Evolutionary conservation across 768 basidiomycete genomes (phyloP).

Genomic region (Phylloporus sp.): DNA sequence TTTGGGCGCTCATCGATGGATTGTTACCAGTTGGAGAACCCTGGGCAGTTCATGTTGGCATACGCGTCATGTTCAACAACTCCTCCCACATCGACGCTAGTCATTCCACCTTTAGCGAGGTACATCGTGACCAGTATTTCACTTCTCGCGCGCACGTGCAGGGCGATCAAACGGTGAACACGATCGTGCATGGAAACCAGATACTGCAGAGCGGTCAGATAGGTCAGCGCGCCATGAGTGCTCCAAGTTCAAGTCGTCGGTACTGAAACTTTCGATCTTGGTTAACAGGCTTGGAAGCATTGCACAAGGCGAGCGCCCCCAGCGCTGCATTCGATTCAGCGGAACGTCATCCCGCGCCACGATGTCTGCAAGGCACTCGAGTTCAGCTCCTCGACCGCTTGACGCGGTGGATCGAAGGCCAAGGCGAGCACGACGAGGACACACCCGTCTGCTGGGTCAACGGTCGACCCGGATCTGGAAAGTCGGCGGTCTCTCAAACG

Average conservation of each 20-base stretch:
- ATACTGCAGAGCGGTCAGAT: conserved; percentile 4
- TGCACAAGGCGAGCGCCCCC: conserved; percentile 9
- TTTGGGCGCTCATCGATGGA: neutral
- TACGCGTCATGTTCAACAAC: conserved; percentile 18
- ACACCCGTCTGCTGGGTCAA: conserved; percentile 19
- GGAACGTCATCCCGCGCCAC: conserved; percentile 5
- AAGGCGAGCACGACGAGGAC: neutral
- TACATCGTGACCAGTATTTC: conserved; percentile 12
- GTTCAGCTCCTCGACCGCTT: conserved; percentile 8
- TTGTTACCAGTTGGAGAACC: neutral
- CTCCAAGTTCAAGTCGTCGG: neutral
- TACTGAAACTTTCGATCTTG: neutral
- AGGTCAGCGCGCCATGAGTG: neutral
- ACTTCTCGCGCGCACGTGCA: conserved; percentile 3
- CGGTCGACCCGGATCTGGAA: conserved; percentile 16
- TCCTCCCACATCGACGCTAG: conserved; percentile 13
- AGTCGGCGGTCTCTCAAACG: conserved; percentile 24
- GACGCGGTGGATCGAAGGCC: conserved; percentile 6
- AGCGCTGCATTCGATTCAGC: conserved; percentile 13
- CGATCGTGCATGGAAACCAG: conserved; percentile 15
- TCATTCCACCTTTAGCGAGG: conserved; percentile 18
- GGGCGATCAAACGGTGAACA: conserved; percentile 14
- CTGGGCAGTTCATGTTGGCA: too few species aligned
- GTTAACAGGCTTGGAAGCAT: conserved; percentile 2
- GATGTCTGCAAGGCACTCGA: conserved; percentile 12